Percentiles rank a stretch among this genome's conserved stretches.
These are phyloP conservation scores for Potentilla sterilis DNA, from an alignment of 306 rosid species.

Conservation along the genomic window DNA sequence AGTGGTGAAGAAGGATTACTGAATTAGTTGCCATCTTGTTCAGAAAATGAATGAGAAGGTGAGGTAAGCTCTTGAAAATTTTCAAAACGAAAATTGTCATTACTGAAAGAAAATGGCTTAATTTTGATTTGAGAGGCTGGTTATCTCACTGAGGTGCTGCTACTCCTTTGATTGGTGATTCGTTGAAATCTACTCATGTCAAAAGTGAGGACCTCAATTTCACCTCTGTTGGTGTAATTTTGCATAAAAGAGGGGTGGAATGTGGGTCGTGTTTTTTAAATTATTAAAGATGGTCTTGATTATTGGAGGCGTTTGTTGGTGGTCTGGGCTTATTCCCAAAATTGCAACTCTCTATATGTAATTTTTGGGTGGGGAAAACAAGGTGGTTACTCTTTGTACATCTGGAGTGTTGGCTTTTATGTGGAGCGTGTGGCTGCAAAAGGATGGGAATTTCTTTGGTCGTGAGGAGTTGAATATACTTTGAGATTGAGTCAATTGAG, in stretches of 20 bases:
- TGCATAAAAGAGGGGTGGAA: background rate
- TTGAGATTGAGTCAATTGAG: background rate
- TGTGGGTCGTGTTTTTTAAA: background rate
- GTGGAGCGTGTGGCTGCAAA: background rate
- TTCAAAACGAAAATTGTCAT: background rate
- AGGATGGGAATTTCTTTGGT: background rate
- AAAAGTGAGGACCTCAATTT: background rate
- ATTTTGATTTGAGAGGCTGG: background rate
- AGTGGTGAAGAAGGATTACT: background rate
- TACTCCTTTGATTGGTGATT: background rate
- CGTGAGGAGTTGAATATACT: background rate
- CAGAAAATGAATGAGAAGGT: background rate
- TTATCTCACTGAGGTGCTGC: background rate
- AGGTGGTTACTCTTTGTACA: background rate
- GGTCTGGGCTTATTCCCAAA: background rate
- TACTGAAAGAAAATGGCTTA: background rate
- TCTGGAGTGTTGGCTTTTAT: background rate
- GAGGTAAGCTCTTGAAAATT: background rate
- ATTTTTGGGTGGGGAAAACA: background rate
- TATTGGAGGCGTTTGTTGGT: background rate
- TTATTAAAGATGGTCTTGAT: background rate
- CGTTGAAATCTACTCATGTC: background rate
- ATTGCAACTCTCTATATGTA: background rate
- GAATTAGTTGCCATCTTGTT: background rate
- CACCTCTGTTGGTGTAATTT: background rate